phyloP scores from a whole-genome alignment of 768 basidiomycete genomes.

The Russula vinacea region DNA sequence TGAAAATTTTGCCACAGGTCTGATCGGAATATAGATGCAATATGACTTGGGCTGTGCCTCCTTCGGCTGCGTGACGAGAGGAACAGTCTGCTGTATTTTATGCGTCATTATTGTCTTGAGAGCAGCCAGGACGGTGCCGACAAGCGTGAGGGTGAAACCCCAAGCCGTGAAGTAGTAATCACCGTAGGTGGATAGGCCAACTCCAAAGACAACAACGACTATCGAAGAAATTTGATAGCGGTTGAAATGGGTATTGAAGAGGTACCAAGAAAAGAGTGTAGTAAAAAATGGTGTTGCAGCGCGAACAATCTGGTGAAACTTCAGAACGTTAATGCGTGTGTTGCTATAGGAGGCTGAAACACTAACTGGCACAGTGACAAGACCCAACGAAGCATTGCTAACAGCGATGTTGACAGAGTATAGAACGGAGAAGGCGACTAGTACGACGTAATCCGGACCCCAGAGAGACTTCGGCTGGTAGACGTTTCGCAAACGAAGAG shows the following conservation, averaged over 20 bases:
- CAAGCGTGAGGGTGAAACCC: slow-evolving; percentile 83
- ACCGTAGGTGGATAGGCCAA: slow-evolving; percentile 91
- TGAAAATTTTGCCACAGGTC: slow-evolving; percentile 28
- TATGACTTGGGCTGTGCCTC: slow-evolving; percentile 9
- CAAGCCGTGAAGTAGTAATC: slow-evolving; percentile 88
- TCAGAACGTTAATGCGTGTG: neutral
- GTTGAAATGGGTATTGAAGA: slow-evolving; percentile 62
- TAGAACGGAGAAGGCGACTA: slow-evolving; percentile 80
- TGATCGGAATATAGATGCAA: slow-evolving; percentile 5
- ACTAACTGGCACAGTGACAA: slow-evolving; percentile 88
- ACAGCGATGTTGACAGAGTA: slow-evolving; percentile 95
- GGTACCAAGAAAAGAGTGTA: slow-evolving; percentile 65
- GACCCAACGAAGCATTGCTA: slow-evolving; percentile 83
- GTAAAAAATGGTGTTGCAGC: slow-evolving; percentile 93
- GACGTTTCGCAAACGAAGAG: slow-evolving; percentile 54
- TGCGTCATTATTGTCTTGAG: slow-evolving; percentile 93
- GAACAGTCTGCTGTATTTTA: slow-evolving; percentile 60
- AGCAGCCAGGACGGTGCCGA: slow-evolving; percentile 89
- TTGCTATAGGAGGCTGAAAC: slow-evolving; percentile 4
- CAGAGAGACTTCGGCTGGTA: slow-evolving; percentile 58
- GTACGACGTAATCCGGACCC: slow-evolving; percentile 51
- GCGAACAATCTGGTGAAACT: slow-evolving; percentile 98
- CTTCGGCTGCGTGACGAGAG: slow-evolving; percentile 28
- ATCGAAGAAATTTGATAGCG: slow-evolving; percentile 66
- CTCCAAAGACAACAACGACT: slow-evolving; percentile 82